Conservation (phyloP, 2,329 filamentous ascomycete species). For the Talaromyces sp. region DNA sequence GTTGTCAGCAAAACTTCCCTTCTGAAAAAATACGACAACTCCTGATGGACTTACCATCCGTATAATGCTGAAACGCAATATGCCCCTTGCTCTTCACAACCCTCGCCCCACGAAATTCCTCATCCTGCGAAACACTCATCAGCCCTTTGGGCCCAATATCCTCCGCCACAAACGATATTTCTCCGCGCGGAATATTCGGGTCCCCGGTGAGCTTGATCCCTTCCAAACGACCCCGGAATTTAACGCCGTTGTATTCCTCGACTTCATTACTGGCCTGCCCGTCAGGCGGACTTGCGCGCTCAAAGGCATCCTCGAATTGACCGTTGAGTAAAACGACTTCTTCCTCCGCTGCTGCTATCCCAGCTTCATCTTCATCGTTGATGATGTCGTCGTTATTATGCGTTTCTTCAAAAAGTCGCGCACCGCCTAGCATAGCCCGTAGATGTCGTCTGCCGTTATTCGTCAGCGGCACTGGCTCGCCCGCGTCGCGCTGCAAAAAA, state of each 20-base stretch:
- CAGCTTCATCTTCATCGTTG: slow-evolving; percentile 22
- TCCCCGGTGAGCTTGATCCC: slow-evolving; percentile 92
- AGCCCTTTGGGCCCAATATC: slow-evolving; percentile 68
- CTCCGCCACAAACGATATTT: slow-evolving; percentile 74
- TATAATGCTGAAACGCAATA: slow-evolving; percentile 69
- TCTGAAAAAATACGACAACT: not conserved
- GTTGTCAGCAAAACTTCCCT: not conserved
- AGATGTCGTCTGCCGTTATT: slow-evolving; percentile 7
- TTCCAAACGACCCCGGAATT: slow-evolving; percentile 63
- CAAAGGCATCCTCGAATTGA: slow-evolving; percentile 14
- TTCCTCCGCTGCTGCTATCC: slow-evolving; percentile 34
- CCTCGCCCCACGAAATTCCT: slow-evolving; percentile 67
- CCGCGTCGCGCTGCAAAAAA: slow-evolving; percentile 65
- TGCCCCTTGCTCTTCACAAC: slow-evolving; percentile 73
- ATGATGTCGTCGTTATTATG: not conserved
- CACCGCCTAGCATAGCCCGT: not conserved
- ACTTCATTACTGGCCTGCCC: not conserved
- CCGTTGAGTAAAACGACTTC: slow-evolving; percentile 7
- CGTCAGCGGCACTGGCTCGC: slow-evolving; percentile 12
- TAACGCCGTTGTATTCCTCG: slow-evolving; percentile 46
- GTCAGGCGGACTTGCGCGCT: slow-evolving; percentile 7
- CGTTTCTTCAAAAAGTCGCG: slow-evolving; percentile 1
- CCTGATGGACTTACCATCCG: slow-evolving; percentile 57
- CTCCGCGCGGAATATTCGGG: slow-evolving; percentile 80
- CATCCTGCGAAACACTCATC: slow-evolving; percentile 60